phyloP scores from a whole-genome alignment of 1,284 basidiomycete genomes.

The Inonotus obliquus region DNA sequence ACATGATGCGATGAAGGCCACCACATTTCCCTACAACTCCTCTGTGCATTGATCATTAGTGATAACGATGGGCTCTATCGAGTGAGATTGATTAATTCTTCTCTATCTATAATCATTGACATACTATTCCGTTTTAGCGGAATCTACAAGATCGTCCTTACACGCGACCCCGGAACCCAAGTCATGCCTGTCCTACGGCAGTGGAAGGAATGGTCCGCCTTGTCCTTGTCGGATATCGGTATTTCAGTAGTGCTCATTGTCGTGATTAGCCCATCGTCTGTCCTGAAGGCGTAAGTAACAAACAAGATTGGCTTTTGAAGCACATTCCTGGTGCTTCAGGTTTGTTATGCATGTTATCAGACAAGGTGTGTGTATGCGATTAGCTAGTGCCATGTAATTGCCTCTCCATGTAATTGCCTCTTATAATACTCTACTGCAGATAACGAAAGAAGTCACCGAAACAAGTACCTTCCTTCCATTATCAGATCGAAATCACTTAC shows the following conservation, averaged over 20 bases:
- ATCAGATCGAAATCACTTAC: not conserved
- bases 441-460: constrained; percentile 70
- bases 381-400: not conserved
- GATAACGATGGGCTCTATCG: constrained; percentile 12
- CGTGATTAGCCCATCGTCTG: constrained; percentile 59
- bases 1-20: too few species aligned
- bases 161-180: constrained; percentile 64
- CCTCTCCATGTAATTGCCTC: not conserved
- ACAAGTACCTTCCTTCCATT: constrained; percentile 38
- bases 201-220: constrained; percentile 34
- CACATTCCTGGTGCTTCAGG: constrained; percentile 65
- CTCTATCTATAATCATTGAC: not conserved
- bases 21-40: not conserved
- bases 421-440: constrained; percentile 17
- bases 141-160: constrained; percentile 55
- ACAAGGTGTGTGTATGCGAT: constrained; percentile 48
- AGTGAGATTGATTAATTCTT: not conserved
- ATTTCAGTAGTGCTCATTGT: not conserved
- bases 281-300: constrained; percentile 60
- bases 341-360: constrained; percentile 63
- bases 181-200: constrained; percentile 59
- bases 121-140: not conserved
- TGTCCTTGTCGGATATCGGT: not conserved
- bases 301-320: constrained; percentile 75
- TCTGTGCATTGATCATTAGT: not conserved